Evolutionary conservation across 2,329 filamentous ascomycete species (phyloP), one percentile per base, ranked within the genome.

Genomic region (Diaporthe ilicicola): DNA sequence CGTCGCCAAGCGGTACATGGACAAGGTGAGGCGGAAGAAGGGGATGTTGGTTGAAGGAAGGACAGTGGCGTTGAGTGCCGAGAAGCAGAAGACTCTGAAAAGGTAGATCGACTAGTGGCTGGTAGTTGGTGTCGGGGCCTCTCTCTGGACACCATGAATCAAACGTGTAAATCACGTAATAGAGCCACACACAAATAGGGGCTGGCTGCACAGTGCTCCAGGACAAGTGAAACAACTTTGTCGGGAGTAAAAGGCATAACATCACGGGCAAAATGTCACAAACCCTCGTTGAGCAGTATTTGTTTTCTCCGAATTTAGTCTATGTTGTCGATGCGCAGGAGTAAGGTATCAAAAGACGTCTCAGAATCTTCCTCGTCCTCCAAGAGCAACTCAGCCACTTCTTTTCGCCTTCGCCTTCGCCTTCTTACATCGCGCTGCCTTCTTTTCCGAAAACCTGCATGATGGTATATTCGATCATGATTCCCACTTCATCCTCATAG

Each of bases 1-100:
- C 82, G 93, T 98, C 64, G 96, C 96, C 29, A 97, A 97, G 89
- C 85, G 93, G 79, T 98, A 98, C 85, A 95, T 99, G 89, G 96
- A 99, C 83, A 86, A 88, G 46, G 95, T 99, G 50, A 86, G 96
- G 78, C 88, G 86, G 79, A 88, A 94, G 81, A 99, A 99, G 89
- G 96, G 96, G 0, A 78, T 99, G 81, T 83, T 97, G 76, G 92
- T 99, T 3, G 91, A 92, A 84, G 93, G 93, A 1, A 89, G 92
- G 75, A 87, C 92, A 76, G 88, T 94, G 75, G 92, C 94, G 50
- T 92, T 91, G 73, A 93, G 96, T 85, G 96, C 94, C 1, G 95
- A 98, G 89, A 99, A 99, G 89, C 95, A 91, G 80, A 91, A 90
- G 85, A 91, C 89, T 7, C 74, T 91, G 76, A 92, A 91, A 84